These are phyloP conservation scores for Crucibulum cyathiforme DNA, from an alignment of 1,284 basidiomycete species.

Conservation along the genomic window DNA sequence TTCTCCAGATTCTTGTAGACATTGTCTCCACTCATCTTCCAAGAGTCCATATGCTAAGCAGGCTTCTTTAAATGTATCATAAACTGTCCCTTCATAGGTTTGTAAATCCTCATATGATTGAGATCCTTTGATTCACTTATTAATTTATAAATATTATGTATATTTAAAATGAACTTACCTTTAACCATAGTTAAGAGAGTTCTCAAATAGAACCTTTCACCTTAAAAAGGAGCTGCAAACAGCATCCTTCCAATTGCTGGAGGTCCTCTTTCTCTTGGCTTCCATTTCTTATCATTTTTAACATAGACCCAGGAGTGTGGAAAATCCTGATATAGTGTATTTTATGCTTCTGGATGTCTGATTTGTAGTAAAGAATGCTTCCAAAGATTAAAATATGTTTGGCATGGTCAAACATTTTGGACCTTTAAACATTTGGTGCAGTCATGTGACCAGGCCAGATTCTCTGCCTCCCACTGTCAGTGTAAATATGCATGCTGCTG, in stretches of 20 bases:
- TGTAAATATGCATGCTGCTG: no score
- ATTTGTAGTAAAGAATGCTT: conserved; percentile 48
- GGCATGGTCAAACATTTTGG: no score
- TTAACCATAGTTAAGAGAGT: conserved; percentile 38
- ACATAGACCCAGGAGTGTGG: conserved; percentile 26
- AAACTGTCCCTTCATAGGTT: conserved; percentile 23
- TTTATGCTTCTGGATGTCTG: conserved; percentile 20
- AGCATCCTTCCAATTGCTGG: conserved; percentile 40
- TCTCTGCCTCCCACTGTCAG: no score
- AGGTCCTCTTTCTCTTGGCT: conserved; percentile 9
- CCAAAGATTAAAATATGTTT: no score
- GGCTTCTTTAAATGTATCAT: conserved; percentile 34
- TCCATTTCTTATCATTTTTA: conserved; percentile 26
- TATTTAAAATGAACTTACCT: conserved; percentile 11
- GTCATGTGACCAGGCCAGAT: no score
- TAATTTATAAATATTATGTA: not conserved
- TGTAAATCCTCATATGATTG: conserved; percentile 36
- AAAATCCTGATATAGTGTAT: conserved; percentile 47
- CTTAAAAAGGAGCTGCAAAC: conserved; percentile 27
- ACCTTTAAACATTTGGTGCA: no score
- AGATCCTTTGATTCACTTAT: conserved; percentile 5
- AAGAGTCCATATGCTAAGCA: conserved; percentile 46
- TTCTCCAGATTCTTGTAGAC: conserved; percentile 42
- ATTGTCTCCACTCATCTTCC: conserved; percentile 44
- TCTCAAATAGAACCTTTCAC: conserved; percentile 43